phyloP scores from a whole-genome alignment of 805 yeast genomes.

The Hanseniaspora lachancei region DNA sequence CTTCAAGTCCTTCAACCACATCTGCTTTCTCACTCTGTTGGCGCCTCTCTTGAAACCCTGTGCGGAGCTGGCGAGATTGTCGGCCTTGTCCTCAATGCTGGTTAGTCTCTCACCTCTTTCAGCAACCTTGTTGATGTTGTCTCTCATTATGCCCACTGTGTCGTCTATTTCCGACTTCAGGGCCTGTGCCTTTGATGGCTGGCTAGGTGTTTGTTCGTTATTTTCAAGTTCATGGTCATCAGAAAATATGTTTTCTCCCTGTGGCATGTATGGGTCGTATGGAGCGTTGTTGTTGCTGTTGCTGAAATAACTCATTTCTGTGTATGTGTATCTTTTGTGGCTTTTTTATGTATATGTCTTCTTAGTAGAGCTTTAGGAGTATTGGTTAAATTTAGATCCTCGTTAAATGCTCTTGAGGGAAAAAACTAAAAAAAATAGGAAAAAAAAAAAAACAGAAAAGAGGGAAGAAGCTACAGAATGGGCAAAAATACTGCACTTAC shows the following conservation, averaged over 20 bases:
- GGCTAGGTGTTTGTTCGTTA: constrained; percentile 15
- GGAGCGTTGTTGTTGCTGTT: constrained; percentile 47
- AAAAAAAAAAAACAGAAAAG: no score
- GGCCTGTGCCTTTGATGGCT: constrained; percentile 54
- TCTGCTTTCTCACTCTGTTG: constrained; percentile 90
- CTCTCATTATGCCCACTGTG: constrained; percentile 95
- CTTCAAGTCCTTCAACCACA: constrained; percentile 99
- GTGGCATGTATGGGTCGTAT: constrained; percentile 74
- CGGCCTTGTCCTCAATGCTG: constrained; percentile 84
- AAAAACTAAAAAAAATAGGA: no score
- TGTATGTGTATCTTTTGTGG: no score
- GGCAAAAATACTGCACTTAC: no score
- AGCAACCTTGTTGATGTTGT: constrained; percentile 88
- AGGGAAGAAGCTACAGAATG: no score
- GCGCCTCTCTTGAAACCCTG: constrained; percentile 94
- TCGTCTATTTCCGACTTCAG: constrained; percentile 84
- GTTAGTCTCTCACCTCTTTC: constrained; percentile 88
- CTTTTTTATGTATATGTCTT: no score
- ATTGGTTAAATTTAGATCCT: no score
- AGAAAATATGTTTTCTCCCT: constrained; percentile 30
- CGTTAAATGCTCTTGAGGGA: no score
- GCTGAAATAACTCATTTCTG: constrained; percentile 1
- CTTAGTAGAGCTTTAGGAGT: no score
- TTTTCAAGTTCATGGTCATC: constrained; percentile 9
- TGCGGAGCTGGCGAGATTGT: constrained; percentile 80